These are phyloP conservation scores for Hyphodiscus hymeniophilus DNA, from an alignment of 495 filamentous ascomycete genomes.

Conservation along the genomic window DNA sequence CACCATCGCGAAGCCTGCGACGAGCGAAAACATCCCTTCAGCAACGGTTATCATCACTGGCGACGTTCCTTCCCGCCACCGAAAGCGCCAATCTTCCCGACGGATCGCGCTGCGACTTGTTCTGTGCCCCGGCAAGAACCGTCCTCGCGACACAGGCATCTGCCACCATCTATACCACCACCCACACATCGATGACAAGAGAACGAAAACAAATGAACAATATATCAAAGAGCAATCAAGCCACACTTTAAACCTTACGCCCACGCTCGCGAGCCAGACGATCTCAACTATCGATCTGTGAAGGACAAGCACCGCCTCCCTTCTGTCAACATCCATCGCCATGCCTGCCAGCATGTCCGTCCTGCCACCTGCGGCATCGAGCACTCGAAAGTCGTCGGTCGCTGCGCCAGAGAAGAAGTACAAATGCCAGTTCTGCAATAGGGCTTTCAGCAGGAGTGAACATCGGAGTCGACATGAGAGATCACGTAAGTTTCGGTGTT, in stretches of 20 bases:
- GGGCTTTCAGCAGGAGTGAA: conserved; percentile 94
- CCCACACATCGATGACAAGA: conserved; percentile 39
- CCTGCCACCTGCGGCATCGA: conserved; percentile 46
- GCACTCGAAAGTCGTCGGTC: conserved; percentile 49
- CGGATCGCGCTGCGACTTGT: conserved; percentile 30
- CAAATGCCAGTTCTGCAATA: conserved; percentile 97
- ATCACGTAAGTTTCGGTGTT: conserved; percentile 70
- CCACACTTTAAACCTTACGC: conserved; percentile 52
- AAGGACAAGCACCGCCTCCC: conserved; percentile 20
- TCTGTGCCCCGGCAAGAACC: conserved; percentile 39
- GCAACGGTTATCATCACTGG: conserved; percentile 32
- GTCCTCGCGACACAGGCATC: conserved; percentile 31
- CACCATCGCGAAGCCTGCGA: conserved; percentile 26
- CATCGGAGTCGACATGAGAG: conserved; percentile 95
- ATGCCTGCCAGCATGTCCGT: conserved; percentile 61
- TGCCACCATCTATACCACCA: conserved; percentile 24
- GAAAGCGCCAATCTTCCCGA: conserved; percentile 20
- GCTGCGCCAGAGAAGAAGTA: conserved; percentile 86
- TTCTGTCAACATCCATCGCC: conserved; percentile 24
- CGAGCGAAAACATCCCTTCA: conserved; percentile 22
- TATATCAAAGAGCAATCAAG: conserved; percentile 38
- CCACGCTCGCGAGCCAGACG: conserved; percentile 27
- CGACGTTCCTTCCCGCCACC: conserved; percentile 37
- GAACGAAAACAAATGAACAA: conserved; percentile 50
- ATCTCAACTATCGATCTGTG: conserved; percentile 31